These are phyloP conservation scores for Suillus ampliporus DNA, from an alignment of 768 basidiomycete genomes.

Conservation along the genomic window DNA sequence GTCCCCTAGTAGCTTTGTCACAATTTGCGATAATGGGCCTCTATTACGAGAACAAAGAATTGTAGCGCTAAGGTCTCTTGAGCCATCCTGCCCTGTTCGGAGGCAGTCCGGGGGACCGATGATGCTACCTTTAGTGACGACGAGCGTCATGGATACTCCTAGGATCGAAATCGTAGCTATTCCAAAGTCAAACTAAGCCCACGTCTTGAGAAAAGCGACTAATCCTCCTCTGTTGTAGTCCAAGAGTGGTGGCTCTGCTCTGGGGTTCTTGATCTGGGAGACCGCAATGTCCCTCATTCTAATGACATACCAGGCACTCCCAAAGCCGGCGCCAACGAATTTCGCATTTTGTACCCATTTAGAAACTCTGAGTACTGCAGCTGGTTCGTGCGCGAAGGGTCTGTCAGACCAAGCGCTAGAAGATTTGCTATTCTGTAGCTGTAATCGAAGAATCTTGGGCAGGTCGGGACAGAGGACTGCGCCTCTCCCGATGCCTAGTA, in stretches of 20 bases:
- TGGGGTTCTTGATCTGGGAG: conserved; percentile 13
- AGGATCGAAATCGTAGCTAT: conserved; percentile 1
- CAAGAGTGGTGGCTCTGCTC: conserved; percentile 16
- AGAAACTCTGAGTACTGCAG: conserved; percentile 25
- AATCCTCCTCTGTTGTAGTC: conserved; percentile 42
- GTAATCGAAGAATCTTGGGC: conserved; percentile 45
- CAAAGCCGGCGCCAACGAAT: conserved; percentile 68
- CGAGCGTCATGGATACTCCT: background rate
- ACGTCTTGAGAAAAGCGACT: conserved; percentile 50
- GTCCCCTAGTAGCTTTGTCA: background rate
- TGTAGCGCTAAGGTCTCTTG: no score
- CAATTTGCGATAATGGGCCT: background rate
- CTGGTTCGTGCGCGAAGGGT: conserved; percentile 49
- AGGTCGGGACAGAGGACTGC: conserved; percentile 68
- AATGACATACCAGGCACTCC: conserved; percentile 71
- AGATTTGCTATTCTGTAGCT: conserved; percentile 11
- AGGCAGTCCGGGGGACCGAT: no score
- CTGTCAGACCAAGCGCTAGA: conserved; percentile 21
- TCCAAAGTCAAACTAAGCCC: conserved; percentile 44
- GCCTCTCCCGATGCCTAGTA: conserved; percentile 78
- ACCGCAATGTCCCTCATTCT: conserved; percentile 57
- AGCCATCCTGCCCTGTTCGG: background rate
- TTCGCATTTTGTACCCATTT: conserved; percentile 50
- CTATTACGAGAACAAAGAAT: background rate
- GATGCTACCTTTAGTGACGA: background rate